A percentile compares a stretch with the other conserved stretches of the same genome.
Evolutionary conservation across 148 eudicot species (phyloP).

Genomic region (Spergularia marina): DNA sequence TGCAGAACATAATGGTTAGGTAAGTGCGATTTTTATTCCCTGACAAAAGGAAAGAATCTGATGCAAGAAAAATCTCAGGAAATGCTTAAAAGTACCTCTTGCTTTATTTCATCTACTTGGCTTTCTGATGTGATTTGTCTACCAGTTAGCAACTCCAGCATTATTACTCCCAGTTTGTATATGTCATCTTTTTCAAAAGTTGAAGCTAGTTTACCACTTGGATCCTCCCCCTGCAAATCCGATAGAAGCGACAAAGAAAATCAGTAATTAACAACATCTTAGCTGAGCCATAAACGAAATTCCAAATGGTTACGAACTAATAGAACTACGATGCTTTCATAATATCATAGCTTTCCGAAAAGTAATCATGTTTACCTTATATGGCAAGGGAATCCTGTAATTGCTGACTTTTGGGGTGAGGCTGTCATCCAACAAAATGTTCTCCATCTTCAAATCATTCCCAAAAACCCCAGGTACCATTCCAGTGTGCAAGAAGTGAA

Average conservation of each 20-base stretch:
- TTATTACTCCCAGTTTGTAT: constrained; percentile 63
- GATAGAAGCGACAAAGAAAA: neutral
- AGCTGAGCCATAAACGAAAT: too few relatives aligned
- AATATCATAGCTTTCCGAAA: neutral
- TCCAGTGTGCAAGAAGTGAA: constrained; percentile 79
- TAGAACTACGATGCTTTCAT: too few relatives aligned
- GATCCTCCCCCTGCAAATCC: constrained; percentile 40
- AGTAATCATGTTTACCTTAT: constrained; percentile 45
- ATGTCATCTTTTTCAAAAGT: constrained; percentile 58
- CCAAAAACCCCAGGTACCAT: constrained; percentile 58
- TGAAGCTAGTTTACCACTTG: constrained; percentile 35
- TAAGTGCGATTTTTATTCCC: constrained; percentile 2
- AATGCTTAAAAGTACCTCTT: constrained; percentile 45
- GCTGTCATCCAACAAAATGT: constrained; percentile 69
- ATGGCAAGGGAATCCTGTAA: constrained; percentile 65
- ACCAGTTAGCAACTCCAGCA: constrained; percentile 74
- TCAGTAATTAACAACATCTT: too few relatives aligned
- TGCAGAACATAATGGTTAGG: constrained; percentile 27
- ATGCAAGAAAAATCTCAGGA: neutral
- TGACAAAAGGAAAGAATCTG: constrained; percentile 14
- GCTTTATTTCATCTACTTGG: constrained; percentile 48
- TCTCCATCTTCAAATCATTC: constrained; percentile 68
- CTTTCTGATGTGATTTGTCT: constrained; percentile 57
- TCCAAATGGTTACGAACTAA: too few relatives aligned
- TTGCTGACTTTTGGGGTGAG: constrained; percentile 73